Evolutionary conservation across 2,329 filamentous ascomycete genomes (phyloP).

Genomic region (Arthrobotrys conoides): DNA sequence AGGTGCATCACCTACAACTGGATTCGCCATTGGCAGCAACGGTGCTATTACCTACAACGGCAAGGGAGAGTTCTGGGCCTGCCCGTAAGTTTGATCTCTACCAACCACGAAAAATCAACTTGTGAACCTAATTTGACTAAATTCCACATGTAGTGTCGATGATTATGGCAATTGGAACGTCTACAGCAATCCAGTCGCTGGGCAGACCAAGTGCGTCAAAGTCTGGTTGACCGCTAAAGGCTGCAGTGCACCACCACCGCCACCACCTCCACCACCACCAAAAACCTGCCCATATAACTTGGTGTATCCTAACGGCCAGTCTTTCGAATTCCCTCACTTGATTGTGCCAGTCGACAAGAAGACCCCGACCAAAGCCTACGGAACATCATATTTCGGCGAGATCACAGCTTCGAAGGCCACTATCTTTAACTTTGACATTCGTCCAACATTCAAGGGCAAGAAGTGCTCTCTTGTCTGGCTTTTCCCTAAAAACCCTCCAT

Average conservation of each 20-base stretch:
- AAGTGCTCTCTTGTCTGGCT: constrained; percentile 77
- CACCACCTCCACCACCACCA: constrained; percentile 53
- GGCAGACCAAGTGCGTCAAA: constrained; percentile 70
- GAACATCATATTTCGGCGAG: constrained; percentile 73
- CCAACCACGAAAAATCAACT: background rate
- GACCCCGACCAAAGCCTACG: constrained; percentile 71
- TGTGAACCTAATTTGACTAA: background rate
- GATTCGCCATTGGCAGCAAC: constrained; percentile 73
- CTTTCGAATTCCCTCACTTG: constrained; percentile 74
- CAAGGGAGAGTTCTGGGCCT: constrained; percentile 73
- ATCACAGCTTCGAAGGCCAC: constrained; percentile 72
- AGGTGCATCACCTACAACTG: constrained; percentile 70
- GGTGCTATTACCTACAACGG: constrained; percentile 72
- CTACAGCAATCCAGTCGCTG: constrained; percentile 68
- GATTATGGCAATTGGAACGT: constrained; percentile 71
- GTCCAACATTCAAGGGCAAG: constrained; percentile 71
- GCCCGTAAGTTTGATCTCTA: constrained; percentile 71
- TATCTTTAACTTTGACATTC: constrained; percentile 80
- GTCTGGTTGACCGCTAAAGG: constrained; percentile 69
- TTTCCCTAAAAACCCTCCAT: constrained; percentile 73
- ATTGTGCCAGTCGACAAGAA: constrained; percentile 75
- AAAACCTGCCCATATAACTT: constrained; percentile 67
- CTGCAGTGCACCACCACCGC: constrained; percentile 65
- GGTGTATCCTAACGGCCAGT: constrained; percentile 68
- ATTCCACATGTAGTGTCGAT: constrained; percentile 39